Conservation (phyloP, 345 rosid genomes). For the Dipteronia dyeriana region DNA sequence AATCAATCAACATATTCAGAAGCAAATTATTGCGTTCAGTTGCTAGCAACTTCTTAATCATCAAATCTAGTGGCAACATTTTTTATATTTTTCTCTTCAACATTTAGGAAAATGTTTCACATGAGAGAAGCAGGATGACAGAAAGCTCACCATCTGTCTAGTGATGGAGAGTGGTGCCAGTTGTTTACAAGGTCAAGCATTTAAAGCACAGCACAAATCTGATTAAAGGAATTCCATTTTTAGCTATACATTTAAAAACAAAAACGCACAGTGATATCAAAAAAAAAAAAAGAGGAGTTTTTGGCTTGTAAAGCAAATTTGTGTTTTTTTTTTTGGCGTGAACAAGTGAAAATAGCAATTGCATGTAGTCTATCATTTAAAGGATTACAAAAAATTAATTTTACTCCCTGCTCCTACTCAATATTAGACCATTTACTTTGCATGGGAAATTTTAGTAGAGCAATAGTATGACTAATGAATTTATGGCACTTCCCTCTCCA, state of each 20-base stretch:
- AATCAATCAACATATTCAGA: constrained; percentile 10
- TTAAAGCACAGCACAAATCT: not conserved
- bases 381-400: not conserved
- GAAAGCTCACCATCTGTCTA: not conserved
- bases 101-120: not conserved
- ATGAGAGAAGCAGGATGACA: not conserved
- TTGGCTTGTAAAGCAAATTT: too few species aligned
- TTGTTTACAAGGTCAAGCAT: not conserved
- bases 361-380: too few species aligned
- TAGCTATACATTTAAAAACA: not conserved
- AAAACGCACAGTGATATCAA: too few species aligned
- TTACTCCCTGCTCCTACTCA: not conserved
- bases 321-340: too few species aligned
- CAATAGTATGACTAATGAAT: too few species aligned
- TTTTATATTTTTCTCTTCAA: not conserved
- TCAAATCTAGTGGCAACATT: not conserved
- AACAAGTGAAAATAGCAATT: too few species aligned
- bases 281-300: too few species aligned
- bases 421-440: not conserved
- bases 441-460: not conserved
- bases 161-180: not conserved
- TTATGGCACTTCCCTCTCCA: not conserved
- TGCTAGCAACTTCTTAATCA: constrained; percentile 2
- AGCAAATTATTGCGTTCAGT: constrained; percentile 1
- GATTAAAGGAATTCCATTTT: not conserved